Conservation (phyloP, 2,329 filamentous ascomycete species). For the Penicillium sp. region DNA sequence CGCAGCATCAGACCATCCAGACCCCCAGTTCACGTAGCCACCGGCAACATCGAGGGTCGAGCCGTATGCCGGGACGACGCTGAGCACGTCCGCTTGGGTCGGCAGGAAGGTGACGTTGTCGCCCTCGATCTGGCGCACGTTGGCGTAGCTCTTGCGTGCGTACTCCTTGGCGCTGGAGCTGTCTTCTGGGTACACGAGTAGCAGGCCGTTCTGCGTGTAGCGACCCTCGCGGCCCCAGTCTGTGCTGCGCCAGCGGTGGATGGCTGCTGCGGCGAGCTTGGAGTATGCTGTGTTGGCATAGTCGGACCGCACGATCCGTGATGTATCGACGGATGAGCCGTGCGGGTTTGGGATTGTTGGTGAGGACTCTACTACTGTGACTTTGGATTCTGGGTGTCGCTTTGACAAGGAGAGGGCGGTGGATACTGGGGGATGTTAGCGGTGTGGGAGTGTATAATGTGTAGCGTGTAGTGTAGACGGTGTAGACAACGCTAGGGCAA, state of each 20-base stretch:
- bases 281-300: constrained; percentile 80
- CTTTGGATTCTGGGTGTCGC: constrained; percentile 51
- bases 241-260: constrained; percentile 61
- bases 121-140: constrained; percentile 37
- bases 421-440: constrained; percentile 44
- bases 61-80: constrained; percentile 37
- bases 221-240: constrained; percentile 45
- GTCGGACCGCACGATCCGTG: constrained; percentile 67
- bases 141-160: constrained; percentile 40
- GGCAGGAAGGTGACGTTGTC: constrained; percentile 37
- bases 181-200: constrained; percentile 39
- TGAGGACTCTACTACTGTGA: constrained; percentile 59
- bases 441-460: neutral
- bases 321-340: constrained; percentile 59
- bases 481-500: neutral
- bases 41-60: constrained; percentile 35
- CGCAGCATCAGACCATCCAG: constrained; percentile 48
- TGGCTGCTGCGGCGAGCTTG: constrained; percentile 67
- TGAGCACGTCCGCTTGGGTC: constrained; percentile 33
- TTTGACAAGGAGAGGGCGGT: constrained; percentile 69
- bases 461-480: neutral
- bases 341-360: constrained; percentile 57
- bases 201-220: constrained; percentile 45
- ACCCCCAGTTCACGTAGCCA: constrained; percentile 48
- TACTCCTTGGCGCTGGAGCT: constrained; percentile 35